phyloP scores from a whole-genome alignment of 768 basidiomycete species.

The Porpolomopsis calyptriformis region DNA sequence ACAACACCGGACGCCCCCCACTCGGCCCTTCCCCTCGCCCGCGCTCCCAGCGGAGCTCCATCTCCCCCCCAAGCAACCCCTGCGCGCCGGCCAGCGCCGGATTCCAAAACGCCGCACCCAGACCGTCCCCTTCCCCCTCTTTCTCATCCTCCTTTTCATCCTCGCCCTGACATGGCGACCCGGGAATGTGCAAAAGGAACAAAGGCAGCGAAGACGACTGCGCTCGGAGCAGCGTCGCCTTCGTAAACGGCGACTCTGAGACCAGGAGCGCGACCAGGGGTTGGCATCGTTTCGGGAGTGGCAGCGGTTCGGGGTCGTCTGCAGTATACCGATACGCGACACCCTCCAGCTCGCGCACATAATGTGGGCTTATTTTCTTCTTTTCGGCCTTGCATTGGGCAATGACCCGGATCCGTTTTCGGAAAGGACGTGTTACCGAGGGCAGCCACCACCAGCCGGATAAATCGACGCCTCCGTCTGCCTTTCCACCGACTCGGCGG shows the following conservation, averaged over 20 bases:
- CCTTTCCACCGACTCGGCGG: conserved; percentile 66
- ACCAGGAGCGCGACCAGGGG: conserved; percentile 64
- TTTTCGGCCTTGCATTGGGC: conserved; percentile 91
- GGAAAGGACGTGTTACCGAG: conserved; percentile 10
- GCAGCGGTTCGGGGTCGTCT: neutral
- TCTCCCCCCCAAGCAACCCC: conserved; percentile 47
- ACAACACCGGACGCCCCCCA: neutral
- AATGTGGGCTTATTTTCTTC: conserved; percentile 67
- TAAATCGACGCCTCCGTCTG: conserved; percentile 86
- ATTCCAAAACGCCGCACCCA: conserved; percentile 59
- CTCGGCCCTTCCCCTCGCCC: conserved; percentile 27
- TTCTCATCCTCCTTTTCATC: conserved; percentile 8
- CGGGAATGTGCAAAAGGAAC: conserved; percentile 59
- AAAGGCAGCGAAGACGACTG: conserved; percentile 70
- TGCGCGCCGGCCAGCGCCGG: conserved; percentile 43
- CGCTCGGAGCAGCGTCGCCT: conserved; percentile 54
- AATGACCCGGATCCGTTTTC: conserved; percentile 60
- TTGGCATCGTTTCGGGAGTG: neutral
- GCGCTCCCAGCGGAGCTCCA: conserved; percentile 66
- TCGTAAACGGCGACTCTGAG: conserved; percentile 75
- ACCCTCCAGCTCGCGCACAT: conserved; percentile 87
- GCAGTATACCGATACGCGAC: conserved; percentile 48
- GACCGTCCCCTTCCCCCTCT: conserved; percentile 7
- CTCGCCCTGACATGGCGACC: conserved; percentile 3
- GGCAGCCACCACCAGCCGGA: conserved; percentile 93